Evolutionary conservation across 2,329 filamentous ascomycete species (phyloP).

Genomic region (Sclerotinia glacialis): DNA sequence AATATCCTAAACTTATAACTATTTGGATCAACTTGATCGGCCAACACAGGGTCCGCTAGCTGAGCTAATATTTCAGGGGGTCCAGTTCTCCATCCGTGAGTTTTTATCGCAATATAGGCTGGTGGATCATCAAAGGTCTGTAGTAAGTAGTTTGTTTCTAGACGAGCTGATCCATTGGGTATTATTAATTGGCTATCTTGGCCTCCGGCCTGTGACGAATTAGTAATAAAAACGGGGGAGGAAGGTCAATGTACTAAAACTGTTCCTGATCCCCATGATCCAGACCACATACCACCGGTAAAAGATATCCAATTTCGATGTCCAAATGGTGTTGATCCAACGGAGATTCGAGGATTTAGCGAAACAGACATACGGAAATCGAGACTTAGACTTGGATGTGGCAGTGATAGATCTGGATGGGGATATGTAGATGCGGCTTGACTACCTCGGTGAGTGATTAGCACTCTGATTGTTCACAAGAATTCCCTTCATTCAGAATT

Average conservation of each 20-base stretch:
- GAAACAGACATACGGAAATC: slow-evolving; percentile 52
- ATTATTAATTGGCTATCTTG: slow-evolving; percentile 42
- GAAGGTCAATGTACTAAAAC: slow-evolving; percentile 40
- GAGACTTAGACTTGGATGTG: slow-evolving; percentile 48
- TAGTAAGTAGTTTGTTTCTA: slow-evolving; percentile 51
- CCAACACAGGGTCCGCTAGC: slow-evolving; percentile 32
- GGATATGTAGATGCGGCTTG: slow-evolving; percentile 18
- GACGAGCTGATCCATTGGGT: slow-evolving; percentile 36
- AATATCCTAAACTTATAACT: slow-evolving; percentile 50
- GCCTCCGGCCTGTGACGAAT: slow-evolving; percentile 37
- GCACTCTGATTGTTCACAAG: neutral
- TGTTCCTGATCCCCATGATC: slow-evolving; percentile 49
- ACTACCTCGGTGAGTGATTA: neutral
- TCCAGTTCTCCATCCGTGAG: slow-evolving; percentile 48
- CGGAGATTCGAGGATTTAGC: slow-evolving; percentile 45
- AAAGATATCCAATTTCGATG: slow-evolving; percentile 52
- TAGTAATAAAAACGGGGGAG: neutral
- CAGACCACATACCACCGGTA: slow-evolving; percentile 48
- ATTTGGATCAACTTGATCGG: slow-evolving; percentile 36
- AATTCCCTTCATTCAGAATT: neutral
- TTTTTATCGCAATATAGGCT: slow-evolving; percentile 48
- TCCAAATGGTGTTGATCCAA: slow-evolving; percentile 44
- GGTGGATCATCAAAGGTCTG: slow-evolving; percentile 48
- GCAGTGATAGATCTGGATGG: slow-evolving; percentile 30
- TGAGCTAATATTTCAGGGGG: slow-evolving; percentile 42